Evolutionary conservation across 2,329 filamentous ascomycete species (phyloP).

Genomic region (Colletotrichum truncatum): DNA sequence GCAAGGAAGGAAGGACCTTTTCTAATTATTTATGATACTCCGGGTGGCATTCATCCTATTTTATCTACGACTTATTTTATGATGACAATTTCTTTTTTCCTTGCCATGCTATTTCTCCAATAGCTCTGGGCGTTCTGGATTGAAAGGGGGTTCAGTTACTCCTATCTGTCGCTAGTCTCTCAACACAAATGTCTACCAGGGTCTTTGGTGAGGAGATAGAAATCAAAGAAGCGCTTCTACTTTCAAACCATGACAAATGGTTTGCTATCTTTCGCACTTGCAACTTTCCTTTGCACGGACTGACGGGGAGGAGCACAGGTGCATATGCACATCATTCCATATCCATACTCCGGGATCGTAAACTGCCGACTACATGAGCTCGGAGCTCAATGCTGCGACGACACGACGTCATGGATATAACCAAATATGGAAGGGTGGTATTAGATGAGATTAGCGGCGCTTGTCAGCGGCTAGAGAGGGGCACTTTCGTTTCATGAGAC

Average conservation of each 20-base stretch:
- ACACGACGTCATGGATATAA: neutral
- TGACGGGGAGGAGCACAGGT: neutral
- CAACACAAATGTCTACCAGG: conserved; percentile 15
- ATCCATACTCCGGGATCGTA: neutral
- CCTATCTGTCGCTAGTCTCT: neutral
- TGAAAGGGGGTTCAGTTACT: neutral
- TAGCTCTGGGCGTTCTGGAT: conserved; percentile 17
- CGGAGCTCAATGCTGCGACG: neutral
- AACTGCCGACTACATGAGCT: neutral
- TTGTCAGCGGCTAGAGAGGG: neutral
- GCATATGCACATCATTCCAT: neutral
- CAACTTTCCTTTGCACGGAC: neutral
- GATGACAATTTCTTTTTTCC: conserved; percentile 7
- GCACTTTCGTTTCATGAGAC: conserved; percentile 15
- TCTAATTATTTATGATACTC: conserved; percentile 27
- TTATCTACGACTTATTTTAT: conserved; percentile 16
- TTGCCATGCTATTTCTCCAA: neutral
- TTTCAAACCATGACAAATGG: neutral
- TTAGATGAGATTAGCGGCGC: neutral
- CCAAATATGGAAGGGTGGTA: no score
- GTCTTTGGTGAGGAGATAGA: neutral
- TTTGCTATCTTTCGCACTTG: neutral
- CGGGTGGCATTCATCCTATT: conserved; percentile 16
- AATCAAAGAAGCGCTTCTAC: neutral
- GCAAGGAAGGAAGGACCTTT: neutral